Conservation (phyloP, 148 eudicot species). For the Persicaria tinctoria region DNA sequence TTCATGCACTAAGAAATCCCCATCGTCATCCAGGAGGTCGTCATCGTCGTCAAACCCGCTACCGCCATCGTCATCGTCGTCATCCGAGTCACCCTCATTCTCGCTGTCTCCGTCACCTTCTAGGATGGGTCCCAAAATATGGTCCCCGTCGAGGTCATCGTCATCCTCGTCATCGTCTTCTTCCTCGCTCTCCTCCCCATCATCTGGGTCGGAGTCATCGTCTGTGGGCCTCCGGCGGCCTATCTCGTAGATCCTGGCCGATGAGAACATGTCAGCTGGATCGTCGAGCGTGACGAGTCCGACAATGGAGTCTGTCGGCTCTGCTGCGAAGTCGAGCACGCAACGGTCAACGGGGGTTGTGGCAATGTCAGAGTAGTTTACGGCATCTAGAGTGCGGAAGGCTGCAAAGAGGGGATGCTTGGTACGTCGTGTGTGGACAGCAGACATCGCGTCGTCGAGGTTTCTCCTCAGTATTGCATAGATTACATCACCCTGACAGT, state of each 20-base stretch:
- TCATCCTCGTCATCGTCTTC: constrained; percentile 62
- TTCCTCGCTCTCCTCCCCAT: constrained; percentile 70
- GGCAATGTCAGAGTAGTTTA: constrained; percentile 81
- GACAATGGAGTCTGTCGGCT: constrained; percentile 81
- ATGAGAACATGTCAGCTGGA: constrained; percentile 77
- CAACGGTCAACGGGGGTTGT: constrained; percentile 83
- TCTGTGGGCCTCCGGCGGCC: constrained; percentile 86
- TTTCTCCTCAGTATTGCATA: constrained; percentile 84
- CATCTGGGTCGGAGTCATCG: constrained; percentile 97
- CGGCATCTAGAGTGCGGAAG: constrained; percentile 89
- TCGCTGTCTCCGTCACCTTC: constrained; percentile 68
- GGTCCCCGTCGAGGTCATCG: constrained; percentile 59
- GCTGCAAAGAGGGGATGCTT: constrained; percentile 82
- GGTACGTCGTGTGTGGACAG: constrained; percentile 63
- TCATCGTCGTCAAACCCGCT: constrained; percentile 48
- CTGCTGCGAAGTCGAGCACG: constrained; percentile 79
- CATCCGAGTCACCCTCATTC: constrained; percentile 36
- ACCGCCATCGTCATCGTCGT: constrained; percentile 40
- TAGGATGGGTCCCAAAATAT: constrained; percentile 35
- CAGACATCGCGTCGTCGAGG: constrained; percentile 66
- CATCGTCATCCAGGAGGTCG: constrained; percentile 57
- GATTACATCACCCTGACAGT: constrained; percentile 78
- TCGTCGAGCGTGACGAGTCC: constrained; percentile 90
- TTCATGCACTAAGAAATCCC: constrained; percentile 49
- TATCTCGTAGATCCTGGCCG: constrained; percentile 83